Base-by-base conservation (phyloP, 1,284 basidiomycete species). In the Naganishia sp. region DNA sequence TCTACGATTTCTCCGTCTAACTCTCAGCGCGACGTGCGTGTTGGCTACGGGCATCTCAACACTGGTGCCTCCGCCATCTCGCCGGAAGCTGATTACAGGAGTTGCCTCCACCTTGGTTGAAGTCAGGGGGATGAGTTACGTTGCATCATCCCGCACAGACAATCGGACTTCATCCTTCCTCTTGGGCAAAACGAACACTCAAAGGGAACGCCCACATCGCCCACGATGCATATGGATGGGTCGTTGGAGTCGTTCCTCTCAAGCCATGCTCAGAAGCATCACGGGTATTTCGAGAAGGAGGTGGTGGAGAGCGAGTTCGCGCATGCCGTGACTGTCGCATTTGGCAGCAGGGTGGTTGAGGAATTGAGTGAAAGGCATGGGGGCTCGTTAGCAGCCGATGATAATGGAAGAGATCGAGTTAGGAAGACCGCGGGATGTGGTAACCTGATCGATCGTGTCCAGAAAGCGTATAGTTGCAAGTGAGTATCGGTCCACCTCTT, bases 391-490 rank as follows among this genome's bases (percentile, higher is more conserved):
- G 23, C 13, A 41, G 21, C 31, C 32, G 25, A 28, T 25, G 54
- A 9, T 7, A 32, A 13, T 25, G 7, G 15, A 21, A 42, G 18
- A 39, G 47, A n/a, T 6, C 23, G 25, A 21, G 35, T 50, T 21
- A 42, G 32, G 13, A 31, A 18, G 58, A 61, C 58, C 21, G 58
- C 47, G 15, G 58, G 39, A 18, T 61, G 58, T 31, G 58, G 58
- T 11, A 61, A 42, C 11, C 28, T 39, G 11, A 61, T 61, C 35
- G 47, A 61, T 61, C 58, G 58, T 39, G 58, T 61, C 2, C 58
- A 61, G 42, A 61, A 61, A 39, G 58, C 58, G 9, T 61, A 61
- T 23, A 61, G 58, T 35, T 68, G 67, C 67, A 68, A 65, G 67
- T 67, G 53, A 60, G 54, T 65, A 41, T n/a, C 21, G 10, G 6